Conservation (phyloP, 345 rosid species). For the Streptanthus diversifolius region DNA sequence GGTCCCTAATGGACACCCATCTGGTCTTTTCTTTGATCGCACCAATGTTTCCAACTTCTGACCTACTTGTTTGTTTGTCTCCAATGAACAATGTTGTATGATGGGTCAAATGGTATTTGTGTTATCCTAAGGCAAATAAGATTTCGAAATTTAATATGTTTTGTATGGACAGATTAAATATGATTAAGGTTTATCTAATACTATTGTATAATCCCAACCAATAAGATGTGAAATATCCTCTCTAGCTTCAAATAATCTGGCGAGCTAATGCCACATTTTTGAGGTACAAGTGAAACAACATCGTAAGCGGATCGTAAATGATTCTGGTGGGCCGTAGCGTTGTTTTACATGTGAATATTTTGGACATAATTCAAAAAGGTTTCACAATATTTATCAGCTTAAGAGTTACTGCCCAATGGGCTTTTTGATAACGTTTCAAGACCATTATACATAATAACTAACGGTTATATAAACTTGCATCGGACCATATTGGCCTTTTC, state of each 20-base stretch:
- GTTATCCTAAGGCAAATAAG: neutral
- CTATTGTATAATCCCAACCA: too few species aligned
- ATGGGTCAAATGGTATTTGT: neutral
- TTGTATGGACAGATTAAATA: too few species aligned
- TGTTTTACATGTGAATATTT: too few species aligned
- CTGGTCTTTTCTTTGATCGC: conserved; percentile 42
- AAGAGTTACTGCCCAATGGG: neutral
- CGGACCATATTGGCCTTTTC: neutral
- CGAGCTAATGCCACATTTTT: too few species aligned
- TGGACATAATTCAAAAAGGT: too few species aligned
- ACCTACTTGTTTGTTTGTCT: neutral
- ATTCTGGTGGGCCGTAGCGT: too few species aligned
- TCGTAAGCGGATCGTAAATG: too few species aligned
- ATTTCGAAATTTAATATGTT: too few species aligned
- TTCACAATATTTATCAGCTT: neutral
- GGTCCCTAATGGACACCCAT: conserved; percentile 40
- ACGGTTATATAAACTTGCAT: neutral
- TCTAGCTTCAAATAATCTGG: too few species aligned
- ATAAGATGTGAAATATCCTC: too few species aligned
- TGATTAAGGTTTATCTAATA: too few species aligned
- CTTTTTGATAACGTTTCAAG: neutral
- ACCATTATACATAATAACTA: neutral
- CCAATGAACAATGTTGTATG: neutral
- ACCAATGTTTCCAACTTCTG: conserved; percentile 36
- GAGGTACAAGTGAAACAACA: too few species aligned